Evolutionary conservation across 768 basidiomycete species (phyloP).

Genomic region (Boletus insuetus): DNA sequence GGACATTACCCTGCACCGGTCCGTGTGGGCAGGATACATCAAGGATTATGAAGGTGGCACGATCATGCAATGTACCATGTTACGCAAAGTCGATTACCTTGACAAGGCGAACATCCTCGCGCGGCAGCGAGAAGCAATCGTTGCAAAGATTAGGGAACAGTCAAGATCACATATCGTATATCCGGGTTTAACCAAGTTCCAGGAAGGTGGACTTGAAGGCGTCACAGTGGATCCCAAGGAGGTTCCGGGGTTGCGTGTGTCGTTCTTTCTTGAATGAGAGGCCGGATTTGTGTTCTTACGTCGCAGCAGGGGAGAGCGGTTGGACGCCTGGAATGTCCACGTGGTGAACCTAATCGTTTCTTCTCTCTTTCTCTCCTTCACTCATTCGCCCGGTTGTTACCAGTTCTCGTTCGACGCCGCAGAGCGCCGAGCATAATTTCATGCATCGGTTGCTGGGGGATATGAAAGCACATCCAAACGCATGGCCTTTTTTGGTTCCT

Average conservation of each 20-base stretch:
- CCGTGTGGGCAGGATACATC: conserved; percentile 98
- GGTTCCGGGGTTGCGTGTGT: conserved; percentile 84
- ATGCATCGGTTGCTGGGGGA: conserved; percentile 81
- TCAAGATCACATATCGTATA: conserved; percentile 87
- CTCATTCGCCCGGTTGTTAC: neutral
- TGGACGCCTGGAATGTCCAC: conserved; percentile 86
- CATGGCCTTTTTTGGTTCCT: conserved; percentile 87
- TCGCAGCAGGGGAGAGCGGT: conserved; percentile 71
- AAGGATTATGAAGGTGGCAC: conserved; percentile 99
- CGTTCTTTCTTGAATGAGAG: neutral
- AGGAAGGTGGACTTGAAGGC: conserved; percentile 50
- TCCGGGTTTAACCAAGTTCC: conserved; percentile 75
- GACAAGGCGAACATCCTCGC: conserved; percentile 72
- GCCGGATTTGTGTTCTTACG: conserved; percentile 8
- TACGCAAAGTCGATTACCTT: conserved; percentile 89
- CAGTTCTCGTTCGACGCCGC: conserved; percentile 42
- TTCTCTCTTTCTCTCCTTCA: neutral
- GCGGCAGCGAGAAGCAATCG: conserved; percentile 84
- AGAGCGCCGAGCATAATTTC: conserved; percentile 55
- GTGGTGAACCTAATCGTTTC: conserved; percentile 44
- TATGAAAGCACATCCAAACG: conserved; percentile 68
- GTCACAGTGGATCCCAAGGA: conserved; percentile 65
- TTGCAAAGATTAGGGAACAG: conserved; percentile 82
- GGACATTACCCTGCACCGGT: conserved; percentile 88
- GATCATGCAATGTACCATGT: conserved; percentile 97